phyloP scores from a whole-genome alignment of 2,329 filamentous ascomycete genomes.

The Diplodia corticola region DNA sequence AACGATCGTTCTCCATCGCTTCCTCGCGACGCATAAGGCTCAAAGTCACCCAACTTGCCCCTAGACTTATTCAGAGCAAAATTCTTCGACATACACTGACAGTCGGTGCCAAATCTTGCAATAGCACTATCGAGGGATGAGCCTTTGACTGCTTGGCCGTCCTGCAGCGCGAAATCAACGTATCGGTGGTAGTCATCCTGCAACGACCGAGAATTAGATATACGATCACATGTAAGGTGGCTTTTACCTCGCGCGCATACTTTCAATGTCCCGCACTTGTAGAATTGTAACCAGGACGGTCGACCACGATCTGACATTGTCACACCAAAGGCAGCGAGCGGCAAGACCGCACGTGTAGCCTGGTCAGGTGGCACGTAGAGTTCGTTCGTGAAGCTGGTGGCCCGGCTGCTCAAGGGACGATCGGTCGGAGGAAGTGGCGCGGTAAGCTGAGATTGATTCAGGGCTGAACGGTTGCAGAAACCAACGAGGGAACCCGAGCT shows the following conservation, averaged over 20 bases:
- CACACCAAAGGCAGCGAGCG: too few relatives aligned
- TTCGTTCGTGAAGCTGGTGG: not conserved
- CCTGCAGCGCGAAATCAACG: not conserved
- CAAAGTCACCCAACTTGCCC: not conserved
- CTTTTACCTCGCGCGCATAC: not conserved
- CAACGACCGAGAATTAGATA: not conserved
- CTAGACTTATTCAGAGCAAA: not conserved
- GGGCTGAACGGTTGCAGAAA: not conserved
- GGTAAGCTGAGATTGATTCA: not conserved
- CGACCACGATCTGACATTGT: not conserved
- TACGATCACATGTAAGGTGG: not conserved
- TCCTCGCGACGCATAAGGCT: too few relatives aligned
- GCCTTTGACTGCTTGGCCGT: not conserved
- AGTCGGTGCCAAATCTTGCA: not conserved
- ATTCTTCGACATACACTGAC: rapidly evolving
- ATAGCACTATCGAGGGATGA: not conserved
- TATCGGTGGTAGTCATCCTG: not conserved
- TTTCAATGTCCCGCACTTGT: not conserved
- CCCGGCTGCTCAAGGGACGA: not conserved
- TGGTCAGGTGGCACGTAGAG: not conserved
- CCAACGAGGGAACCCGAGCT: not conserved
- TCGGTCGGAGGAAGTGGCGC: not conserved
- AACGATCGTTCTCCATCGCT: not conserved
- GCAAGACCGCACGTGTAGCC: too few relatives aligned
- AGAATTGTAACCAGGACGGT: not conserved